A percentile compares a stretch with the other conserved stretches of the same genome.
These are phyloP conservation scores for Corylus avellana DNA, from an alignment of 306 rosid genomes.

Conservation along the genomic window DNA sequence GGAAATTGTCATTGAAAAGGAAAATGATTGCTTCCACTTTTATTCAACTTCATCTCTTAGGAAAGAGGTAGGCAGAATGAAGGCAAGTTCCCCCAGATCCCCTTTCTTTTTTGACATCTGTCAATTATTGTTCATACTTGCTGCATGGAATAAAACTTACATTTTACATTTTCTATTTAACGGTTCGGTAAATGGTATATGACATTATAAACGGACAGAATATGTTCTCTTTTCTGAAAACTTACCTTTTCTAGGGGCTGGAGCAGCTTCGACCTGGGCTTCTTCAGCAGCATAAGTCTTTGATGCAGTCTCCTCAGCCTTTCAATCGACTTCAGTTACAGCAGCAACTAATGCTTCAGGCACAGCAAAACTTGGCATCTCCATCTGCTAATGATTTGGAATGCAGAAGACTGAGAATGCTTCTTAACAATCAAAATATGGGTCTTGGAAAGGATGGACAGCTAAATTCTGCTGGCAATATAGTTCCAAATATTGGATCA, in stretches of 20 bases:
- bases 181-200: background rate
- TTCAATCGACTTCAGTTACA: conserved; percentile 47
- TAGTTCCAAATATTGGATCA: conserved; percentile 40
- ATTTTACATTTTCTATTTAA: background rate
- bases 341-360: conserved; percentile 60
- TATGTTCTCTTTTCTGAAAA: conserved; percentile 16
- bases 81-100: background rate
- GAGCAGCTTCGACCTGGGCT: conserved; percentile 53
- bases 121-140: background rate
- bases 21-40: conserved; percentile 6
- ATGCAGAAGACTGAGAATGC: conserved; percentile 36
- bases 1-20: background rate
- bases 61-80: conserved; percentile 17
- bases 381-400: conserved; percentile 51
- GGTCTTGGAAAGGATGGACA: conserved; percentile 50
- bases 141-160: conserved; percentile 3
- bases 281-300: conserved; percentile 44
- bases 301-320: conserved; percentile 56
- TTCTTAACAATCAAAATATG: conserved; percentile 43
- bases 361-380: conserved; percentile 48
- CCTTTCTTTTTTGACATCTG: background rate
- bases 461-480: conserved; percentile 36
- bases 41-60: background rate
- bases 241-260: conserved; percentile 49
- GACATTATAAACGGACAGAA: background rate